Base-by-base conservation (phyloP, 176 grass and related monocot genomes). In the Bromus sterilis region DNA sequence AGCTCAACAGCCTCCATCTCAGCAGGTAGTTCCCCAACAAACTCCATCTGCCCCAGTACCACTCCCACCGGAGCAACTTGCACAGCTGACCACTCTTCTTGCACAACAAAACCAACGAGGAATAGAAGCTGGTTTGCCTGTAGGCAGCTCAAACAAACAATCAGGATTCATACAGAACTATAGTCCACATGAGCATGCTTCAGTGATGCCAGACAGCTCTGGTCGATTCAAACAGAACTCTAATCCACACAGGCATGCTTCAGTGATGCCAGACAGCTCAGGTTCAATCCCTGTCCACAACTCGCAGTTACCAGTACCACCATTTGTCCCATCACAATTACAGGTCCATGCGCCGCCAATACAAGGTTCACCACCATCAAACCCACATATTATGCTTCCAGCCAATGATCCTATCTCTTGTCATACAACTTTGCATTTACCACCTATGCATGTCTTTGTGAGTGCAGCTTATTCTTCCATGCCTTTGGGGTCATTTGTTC, bases 1-100 rank as follows among this genome's bases (percentile, higher is more conserved):
- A 51, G 65, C 81, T 56, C 82, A 89, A 23, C 80, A 75, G 24
- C 44, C 81, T 89, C 60, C 78, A 84, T 64, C 63, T 32, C 28
- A 87, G 61, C 61, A 77, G 74, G 78, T 68, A 35, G 64, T 34
- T 64, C 71, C 81, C 56, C 82, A 89, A 23, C 81, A 77, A 33
- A 37, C 81, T 89, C 60, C 78, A 84, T 64, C 76, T 44, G 23
- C 82, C 64, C 92, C 87, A 32, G 46, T 91, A 89, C 83, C 84
- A 5, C 73, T 94, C 7, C 84, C 90, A 58, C 84, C 85, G 21
- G 93, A 83, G 66, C 93, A 91, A 85, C 81, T 91, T 69, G 87
- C 87, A 36, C 89, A 91, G 42, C 69, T 92, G 53, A 71, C 93
- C 56, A 33, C 82, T 60, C 78, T 89, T 74, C 87, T 94, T 29